Percentiles rank a stretch among this genome's conserved stretches.
Evolutionary conservation across 805 yeast species (phyloP).

Genomic region (Yueomyces sp.): DNA sequence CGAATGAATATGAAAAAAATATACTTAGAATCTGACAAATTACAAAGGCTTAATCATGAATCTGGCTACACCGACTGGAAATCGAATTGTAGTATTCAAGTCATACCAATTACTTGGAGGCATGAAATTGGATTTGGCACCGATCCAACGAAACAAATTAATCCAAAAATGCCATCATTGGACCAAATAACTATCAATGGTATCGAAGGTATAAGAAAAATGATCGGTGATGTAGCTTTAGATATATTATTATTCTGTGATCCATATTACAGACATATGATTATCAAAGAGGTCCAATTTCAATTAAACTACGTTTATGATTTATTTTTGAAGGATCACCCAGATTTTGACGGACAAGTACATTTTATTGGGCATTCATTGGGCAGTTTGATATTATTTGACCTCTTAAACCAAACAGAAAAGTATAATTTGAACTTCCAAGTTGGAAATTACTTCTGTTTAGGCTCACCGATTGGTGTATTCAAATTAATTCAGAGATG

Average conservation of each 20-base stretch:
- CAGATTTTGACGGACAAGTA: constrained; percentile 65
- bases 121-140: constrained; percentile 52
- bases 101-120: constrained; percentile 87
- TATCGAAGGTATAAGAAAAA: constrained; percentile 57
- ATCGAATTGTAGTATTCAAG: constrained; percentile 55
- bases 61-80: constrained; percentile 30
- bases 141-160: constrained; percentile 31
- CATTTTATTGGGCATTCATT: constrained; percentile 84
- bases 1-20: constrained; percentile 43
- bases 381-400: constrained; percentile 78
- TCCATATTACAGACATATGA: constrained; percentile 47
- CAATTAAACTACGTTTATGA: constrained; percentile 54
- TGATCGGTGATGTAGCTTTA: constrained; percentile 76
- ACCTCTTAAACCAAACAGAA: constrained; percentile 43
- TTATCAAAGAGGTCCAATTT: constrained; percentile 43
- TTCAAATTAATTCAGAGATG: constrained; percentile 61
- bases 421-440: constrained; percentile 44
- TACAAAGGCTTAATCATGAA: constrained; percentile 30
- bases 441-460: constrained; percentile 61
- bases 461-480: constrained; percentile 87
- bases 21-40: constrained; percentile 29
- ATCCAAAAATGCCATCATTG: constrained; percentile 42
- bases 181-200: constrained; percentile 67
- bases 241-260: constrained; percentile 76
- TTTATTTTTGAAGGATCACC: constrained; percentile 48